Conservation (phyloP, 129 eudicot genomes). For the Daucus carota region DNA sequence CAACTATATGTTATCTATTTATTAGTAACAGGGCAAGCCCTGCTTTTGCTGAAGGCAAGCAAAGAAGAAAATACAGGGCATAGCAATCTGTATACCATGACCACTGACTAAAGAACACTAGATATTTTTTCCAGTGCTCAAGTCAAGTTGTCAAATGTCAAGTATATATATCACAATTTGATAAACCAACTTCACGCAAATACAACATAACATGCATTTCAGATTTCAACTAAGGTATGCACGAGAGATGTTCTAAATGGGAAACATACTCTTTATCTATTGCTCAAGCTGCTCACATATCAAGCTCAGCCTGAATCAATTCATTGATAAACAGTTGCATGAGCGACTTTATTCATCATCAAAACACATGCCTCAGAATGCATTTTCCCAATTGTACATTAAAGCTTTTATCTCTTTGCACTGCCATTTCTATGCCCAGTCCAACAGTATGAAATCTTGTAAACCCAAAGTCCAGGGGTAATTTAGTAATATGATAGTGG, state of each 20-base stretch:
- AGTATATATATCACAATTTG: neutral
- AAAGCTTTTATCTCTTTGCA: constrained; percentile 18
- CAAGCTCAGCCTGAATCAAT: neutral
- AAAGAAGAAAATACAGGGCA: neutral
- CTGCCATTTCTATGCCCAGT: neutral
- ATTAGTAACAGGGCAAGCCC: neutral
- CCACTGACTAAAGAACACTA: neutral
- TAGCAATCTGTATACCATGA: neutral
- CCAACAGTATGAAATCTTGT: neutral
- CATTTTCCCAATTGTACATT: constrained; percentile 31
- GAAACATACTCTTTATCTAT: neutral
- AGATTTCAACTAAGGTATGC: constrained; percentile 1
- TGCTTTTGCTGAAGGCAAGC: neutral
- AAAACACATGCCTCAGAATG: constrained; percentile 2
- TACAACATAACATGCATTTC: neutral
- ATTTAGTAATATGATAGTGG: neutral
- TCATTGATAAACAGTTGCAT: neutral
- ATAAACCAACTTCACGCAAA: neutral
- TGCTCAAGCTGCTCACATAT: neutral
- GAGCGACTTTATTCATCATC: constrained; percentile 13
- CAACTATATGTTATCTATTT: neutral
- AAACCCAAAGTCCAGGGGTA: constrained; percentile 7
- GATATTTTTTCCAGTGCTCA: neutral
- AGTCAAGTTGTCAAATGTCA: too few species aligned
- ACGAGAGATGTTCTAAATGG: neutral